Evolutionary conservation across 306 rosid species (phyloP).

Genomic region (Prunus padus): DNA sequence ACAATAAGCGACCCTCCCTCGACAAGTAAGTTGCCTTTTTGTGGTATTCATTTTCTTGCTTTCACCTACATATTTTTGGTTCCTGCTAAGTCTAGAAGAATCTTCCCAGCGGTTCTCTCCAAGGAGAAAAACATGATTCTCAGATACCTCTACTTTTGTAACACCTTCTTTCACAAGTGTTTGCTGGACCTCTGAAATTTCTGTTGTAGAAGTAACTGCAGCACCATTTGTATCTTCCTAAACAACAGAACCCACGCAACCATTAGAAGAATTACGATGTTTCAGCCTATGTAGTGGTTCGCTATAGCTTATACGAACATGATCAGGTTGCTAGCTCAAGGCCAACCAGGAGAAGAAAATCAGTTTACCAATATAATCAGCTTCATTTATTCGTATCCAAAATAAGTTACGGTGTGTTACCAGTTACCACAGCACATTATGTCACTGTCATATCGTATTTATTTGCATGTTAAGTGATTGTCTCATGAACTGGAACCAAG

Average conservation of each 20-base stretch:
- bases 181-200: slow-evolving; percentile 56
- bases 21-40: slow-evolving; percentile 66
- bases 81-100: slow-evolving; percentile 63
- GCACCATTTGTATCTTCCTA: slow-evolving; percentile 74
- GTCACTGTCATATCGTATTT: neutral
- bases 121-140: slow-evolving; percentile 69
- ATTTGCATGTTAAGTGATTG: neutral
- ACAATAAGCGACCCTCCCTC: slow-evolving; percentile 80
- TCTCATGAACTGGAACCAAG: neutral
- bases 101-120: slow-evolving; percentile 98
- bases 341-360: no score
- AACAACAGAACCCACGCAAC: slow-evolving; percentile 6
- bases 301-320: no score
- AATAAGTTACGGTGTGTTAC: no score
- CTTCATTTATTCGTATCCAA: no score
- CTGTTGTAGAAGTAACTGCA: slow-evolving; percentile 49
- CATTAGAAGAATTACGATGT: neutral
- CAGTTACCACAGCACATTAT: neutral
- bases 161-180: slow-evolving; percentile 39
- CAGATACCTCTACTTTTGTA: slow-evolving; percentile 33
- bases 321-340: no score
- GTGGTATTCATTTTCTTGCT: slow-evolving; percentile 37
- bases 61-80: slow-evolving; percentile 33
- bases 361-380: no score
- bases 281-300: neutral